A percentile compares a stretch with the other conserved stretches of the same genome.
Evolutionary conservation across 139 green algal genomes (phyloP).

Genomic region (Gonium pectorale): DNA sequence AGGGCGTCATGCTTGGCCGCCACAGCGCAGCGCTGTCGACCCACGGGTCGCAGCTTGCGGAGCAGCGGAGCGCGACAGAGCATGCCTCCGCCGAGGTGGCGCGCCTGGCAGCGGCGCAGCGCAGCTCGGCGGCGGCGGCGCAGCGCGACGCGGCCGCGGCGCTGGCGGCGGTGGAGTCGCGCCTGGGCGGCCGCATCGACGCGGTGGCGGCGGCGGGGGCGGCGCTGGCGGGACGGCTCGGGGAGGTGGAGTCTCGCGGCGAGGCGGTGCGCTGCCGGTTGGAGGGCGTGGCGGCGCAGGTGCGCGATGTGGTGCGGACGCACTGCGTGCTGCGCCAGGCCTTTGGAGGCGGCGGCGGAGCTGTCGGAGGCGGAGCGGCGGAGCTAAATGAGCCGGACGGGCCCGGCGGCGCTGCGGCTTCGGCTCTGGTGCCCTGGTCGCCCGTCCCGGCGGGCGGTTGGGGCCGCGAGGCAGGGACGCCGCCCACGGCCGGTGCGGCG

Average conservation of each 20-base stretch:
- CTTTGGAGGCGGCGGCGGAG: not conserved
- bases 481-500: too few relatives aligned
- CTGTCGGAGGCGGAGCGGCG: not conserved
- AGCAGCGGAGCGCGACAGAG: too few relatives aligned
- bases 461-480: too few relatives aligned
- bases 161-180: not conserved
- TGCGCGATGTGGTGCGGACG: not conserved
- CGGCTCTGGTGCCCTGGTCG: too few relatives aligned
- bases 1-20: not conserved
- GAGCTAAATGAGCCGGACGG: too few relatives aligned
- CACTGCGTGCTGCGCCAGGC: slow-evolving; percentile 15
- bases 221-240: not conserved
- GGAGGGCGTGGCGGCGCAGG: not conserved
- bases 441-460: too few relatives aligned
- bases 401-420: too few relatives aligned
- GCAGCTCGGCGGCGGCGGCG: not conserved
- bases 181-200: not conserved
- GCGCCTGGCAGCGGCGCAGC: not conserved
- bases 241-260: not conserved
- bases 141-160: not conserved
- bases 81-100: not conserved
- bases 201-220: not conserved
- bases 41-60: too few relatives aligned
- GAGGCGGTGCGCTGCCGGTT: not conserved
- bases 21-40: not conserved